Percentiles rank a stretch among this genome's conserved stretches.
Conservation (phyloP, 208 protist genomes). For the Trypanosoma mega region DNA sequence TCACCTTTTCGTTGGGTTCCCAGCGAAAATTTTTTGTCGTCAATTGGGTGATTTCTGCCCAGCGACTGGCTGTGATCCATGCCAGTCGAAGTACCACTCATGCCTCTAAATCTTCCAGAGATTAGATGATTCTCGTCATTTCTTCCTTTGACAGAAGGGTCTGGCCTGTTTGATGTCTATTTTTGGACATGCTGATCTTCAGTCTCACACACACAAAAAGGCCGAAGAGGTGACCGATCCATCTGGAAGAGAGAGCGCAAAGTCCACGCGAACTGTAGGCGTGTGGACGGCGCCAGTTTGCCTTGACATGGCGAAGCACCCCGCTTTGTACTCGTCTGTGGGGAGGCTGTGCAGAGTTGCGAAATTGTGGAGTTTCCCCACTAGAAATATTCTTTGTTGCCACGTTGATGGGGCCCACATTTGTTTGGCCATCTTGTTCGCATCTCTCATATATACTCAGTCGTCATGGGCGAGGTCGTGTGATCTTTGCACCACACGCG, state of each 20-base stretch:
- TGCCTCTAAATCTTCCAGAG: background rate
- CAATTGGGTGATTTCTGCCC: background rate
- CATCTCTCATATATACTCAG: background rate
- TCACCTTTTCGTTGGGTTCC: background rate
- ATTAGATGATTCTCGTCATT: background rate
- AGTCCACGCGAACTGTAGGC: background rate
- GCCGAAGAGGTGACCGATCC: background rate
- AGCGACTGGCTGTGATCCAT: constrained; percentile 14
- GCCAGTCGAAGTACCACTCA: constrained; percentile 3
- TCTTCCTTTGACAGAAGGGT: background rate
- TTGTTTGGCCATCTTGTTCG: background rate
- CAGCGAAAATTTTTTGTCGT: background rate
- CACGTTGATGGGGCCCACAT: background rate
- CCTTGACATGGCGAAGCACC: constrained; percentile 1
- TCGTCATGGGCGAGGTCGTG: background rate
- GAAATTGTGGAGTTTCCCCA: background rate
- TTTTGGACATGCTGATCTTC: background rate
- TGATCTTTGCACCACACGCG: background rate
- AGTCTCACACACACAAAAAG: background rate
- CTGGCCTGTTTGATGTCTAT: constrained; percentile 1
- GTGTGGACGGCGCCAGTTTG: background rate
- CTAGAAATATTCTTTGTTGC: background rate
- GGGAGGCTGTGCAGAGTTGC: background rate
- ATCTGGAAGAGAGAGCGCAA: background rate
- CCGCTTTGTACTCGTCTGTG: background rate